Evolutionary conservation across 2,329 filamentous ascomycete species (phyloP), one percentile per base, ranked within the genome.

Genomic region (Phyllosticta citriasiana): DNA sequence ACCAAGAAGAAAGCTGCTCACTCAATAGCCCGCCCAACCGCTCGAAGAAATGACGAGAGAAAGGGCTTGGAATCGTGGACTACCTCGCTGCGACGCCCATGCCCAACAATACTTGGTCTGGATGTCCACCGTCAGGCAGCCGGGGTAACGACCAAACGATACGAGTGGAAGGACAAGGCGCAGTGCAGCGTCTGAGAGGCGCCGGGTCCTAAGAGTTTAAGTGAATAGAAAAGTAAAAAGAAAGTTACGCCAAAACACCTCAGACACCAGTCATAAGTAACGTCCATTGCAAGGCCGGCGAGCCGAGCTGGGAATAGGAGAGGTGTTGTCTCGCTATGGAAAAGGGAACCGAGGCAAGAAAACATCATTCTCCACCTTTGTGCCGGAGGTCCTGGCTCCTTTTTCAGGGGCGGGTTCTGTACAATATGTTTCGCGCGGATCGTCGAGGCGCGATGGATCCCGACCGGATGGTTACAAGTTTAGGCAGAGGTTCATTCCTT

Each of bases 401-500:
- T n/a, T 3, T 22, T 30, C 10, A 1, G 6, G 12, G 27, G n/a
- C 19, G 47, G 33, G 19, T 56, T 50, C 53, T 60, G 47, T 60
- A 60, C 58, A 60, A n/a, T 52, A 53, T 53, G 58, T 47, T 12
- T 56, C 53, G 25, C 9, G 52, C 10, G 14, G 35, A 16, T 40
- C 12, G 4, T 47, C 40, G 40, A 47, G 40, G 40, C 40, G 40
- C 12, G 40, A n/a, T 16, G 40, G 16, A 16, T 47, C 40, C 2
- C 40, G n/a, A 16, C 50, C 2, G 35, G 35, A 25, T 16, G 14
- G 12, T 5, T 24, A 3, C 5, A 14, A 25, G 24, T 54, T 10
- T 33, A 4, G 35, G 50, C 9, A 54, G 61, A 47, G 8, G 50
- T 22, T 67, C 61, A 71, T 47, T 77, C 75, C 67, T 74, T 78